Evolutionary conservation across 495 filamentous ascomycete genomes (phyloP).

Genomic region (Ramalina peruviana): DNA sequence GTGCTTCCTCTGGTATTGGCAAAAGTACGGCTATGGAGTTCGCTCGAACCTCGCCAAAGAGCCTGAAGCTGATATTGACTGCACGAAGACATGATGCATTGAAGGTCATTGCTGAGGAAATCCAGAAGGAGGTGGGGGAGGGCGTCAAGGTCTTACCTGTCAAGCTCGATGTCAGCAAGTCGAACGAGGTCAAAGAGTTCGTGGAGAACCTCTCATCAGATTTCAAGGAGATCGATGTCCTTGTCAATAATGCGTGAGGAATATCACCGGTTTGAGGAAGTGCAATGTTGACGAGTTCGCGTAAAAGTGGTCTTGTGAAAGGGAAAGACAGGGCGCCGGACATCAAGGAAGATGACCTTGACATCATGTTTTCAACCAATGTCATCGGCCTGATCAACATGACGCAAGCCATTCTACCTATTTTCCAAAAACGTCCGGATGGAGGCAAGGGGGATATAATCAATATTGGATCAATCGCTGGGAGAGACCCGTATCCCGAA

Average conservation of each 20-base stretch:
- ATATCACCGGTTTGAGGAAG: neutral
- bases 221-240: constrained; percentile 73
- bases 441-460: constrained; percentile 87
- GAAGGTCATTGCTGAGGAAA: constrained; percentile 61
- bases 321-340: constrained; percentile 76
- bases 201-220: constrained; percentile 61
- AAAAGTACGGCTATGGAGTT: constrained; percentile 80
- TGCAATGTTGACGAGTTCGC: neutral
- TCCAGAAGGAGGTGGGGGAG: constrained; percentile 62
- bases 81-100: constrained; percentile 71
- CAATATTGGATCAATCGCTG: constrained; percentile 92
- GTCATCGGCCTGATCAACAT: constrained; percentile 91
- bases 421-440: constrained; percentile 66
- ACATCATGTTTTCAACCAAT: constrained; percentile 83
- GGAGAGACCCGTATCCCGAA: constrained; percentile 77
- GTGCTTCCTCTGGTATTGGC: constrained; percentile 89
- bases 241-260: constrained; percentile 94
- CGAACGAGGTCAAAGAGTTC: constrained; percentile 62
- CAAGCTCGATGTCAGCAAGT: constrained; percentile 74
- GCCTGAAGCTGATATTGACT: constrained; percentile 74
- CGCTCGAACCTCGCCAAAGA: constrained; percentile 66
- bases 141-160: constrained; percentile 72
- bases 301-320: constrained; percentile 62
- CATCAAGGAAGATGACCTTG: constrained; percentile 71
- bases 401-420: constrained; percentile 80